phyloP scores from a whole-genome alignment of 768 basidiomycete genomes.

The Suillus spraguei region DNA sequence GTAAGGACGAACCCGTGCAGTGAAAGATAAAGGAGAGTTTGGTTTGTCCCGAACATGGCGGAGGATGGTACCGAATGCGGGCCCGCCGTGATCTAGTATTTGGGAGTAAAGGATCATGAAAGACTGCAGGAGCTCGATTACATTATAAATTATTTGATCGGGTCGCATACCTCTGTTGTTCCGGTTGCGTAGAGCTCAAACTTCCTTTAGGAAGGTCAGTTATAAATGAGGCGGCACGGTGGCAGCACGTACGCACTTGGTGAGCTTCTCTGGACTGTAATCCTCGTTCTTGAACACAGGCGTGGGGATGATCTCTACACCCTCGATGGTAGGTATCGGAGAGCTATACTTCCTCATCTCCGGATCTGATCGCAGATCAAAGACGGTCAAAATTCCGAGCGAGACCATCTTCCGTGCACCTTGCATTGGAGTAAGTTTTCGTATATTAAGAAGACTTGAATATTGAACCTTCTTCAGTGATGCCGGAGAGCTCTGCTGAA shows the following conservation, averaged over 20 bases:
- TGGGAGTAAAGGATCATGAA: slow-evolving; percentile 83
- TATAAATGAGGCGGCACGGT: neutral
- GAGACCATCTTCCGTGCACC: slow-evolving; percentile 59
- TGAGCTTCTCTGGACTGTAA: slow-evolving; percentile 84
- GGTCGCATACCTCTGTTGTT: slow-evolving; percentile 63
- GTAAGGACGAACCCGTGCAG: slow-evolving; percentile 56
- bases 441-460: neutral
- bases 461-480: slow-evolving; percentile 66
- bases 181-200: slow-evolving; percentile 76
- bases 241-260: slow-evolving; percentile 65
- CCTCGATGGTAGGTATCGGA: slow-evolving; percentile 64
- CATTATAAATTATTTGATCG: neutral
- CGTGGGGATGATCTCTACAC: slow-evolving; percentile 57
- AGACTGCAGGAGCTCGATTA: slow-evolving; percentile 45
- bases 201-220: slow-evolving; percentile 22
- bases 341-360: slow-evolving; percentile 76
- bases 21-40: slow-evolving; percentile 70
- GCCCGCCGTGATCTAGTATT: slow-evolving; percentile 74
- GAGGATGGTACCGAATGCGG: slow-evolving; percentile 69
- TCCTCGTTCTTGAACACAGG: slow-evolving; percentile 74
- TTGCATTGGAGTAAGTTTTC: slow-evolving; percentile 27
- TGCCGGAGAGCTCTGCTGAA: slow-evolving; percentile 70
- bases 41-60: slow-evolving; percentile 75
- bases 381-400: slow-evolving; percentile 68
- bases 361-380: slow-evolving; percentile 78